Evolutionary conservation across 2,329 filamentous ascomycete genomes (phyloP).

Genomic region (Akanthomyces lecanii): DNA sequence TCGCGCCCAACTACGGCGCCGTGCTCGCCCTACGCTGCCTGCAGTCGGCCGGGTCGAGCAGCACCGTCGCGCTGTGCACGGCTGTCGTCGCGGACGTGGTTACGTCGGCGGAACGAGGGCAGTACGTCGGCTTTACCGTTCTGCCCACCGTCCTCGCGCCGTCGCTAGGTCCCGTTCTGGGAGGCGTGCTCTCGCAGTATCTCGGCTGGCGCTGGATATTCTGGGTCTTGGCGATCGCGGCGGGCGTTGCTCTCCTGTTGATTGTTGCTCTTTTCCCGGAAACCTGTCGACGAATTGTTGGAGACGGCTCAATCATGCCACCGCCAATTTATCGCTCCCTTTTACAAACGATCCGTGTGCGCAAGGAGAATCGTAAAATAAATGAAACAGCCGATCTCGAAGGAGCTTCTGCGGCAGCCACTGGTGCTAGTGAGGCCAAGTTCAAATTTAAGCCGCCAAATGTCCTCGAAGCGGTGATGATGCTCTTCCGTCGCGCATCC

Average conservation of each 20-base stretch:
- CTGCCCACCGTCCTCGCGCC: conserved; percentile 46
- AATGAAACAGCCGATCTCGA: neutral
- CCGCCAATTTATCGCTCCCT: conserved; percentile 34
- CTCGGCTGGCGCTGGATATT: conserved; percentile 59
- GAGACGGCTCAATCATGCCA: conserved; percentile 46
- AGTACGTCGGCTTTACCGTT: conserved; percentile 52
- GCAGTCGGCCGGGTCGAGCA: conserved; percentile 55
- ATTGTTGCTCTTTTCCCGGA: conserved; percentile 51
- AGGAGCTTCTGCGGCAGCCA: too few relatives aligned
- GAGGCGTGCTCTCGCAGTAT: conserved; percentile 52
- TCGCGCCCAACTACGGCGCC: conserved; percentile 45
- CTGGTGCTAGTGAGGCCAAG: neutral
- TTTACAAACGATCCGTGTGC: conserved; percentile 27
- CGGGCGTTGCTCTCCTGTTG: conserved; percentile 37
- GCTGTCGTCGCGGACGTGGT: conserved; percentile 62
- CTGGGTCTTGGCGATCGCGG: conserved; percentile 54
- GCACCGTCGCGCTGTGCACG: conserved; percentile 53
- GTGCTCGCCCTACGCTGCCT: conserved; percentile 52
- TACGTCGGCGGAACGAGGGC: conserved; percentile 57
- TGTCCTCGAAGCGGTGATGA: conserved; percentile 35
- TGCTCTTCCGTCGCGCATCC: conserved; percentile 40
- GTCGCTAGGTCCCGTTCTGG: conserved; percentile 52
- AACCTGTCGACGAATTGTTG: conserved; percentile 46
- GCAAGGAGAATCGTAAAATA: conserved; percentile 17
- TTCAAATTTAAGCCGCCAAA: conserved; percentile 39